phyloP scores from a whole-genome alignment of 805 yeast genomes.

The Diddensiella caesifluorescens region DNA sequence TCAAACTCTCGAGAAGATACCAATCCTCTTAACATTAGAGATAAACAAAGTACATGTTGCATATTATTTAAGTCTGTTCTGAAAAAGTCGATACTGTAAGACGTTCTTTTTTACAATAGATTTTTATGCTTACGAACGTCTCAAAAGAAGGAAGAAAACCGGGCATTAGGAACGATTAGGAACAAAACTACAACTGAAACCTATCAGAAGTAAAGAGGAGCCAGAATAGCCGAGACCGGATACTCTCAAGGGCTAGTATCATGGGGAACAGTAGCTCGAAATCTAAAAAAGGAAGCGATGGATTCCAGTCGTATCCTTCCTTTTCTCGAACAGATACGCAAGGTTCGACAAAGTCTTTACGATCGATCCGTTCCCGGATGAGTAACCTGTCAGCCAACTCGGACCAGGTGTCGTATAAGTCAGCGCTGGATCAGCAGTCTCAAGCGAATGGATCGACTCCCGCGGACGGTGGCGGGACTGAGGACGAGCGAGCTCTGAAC shows the following conservation, averaged over 20 bases:
- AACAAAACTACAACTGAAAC: no score
- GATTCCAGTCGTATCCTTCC: slow-evolving; percentile 33
- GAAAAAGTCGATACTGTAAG: no score
- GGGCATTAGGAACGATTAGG: no score
- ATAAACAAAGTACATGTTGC: no score
- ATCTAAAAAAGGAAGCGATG: slow-evolving; percentile 24
- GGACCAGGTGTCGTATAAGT: slow-evolving; percentile 23
- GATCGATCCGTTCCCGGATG: slow-evolving; percentile 31
- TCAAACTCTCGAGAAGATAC: no score
- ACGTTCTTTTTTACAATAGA: no score
- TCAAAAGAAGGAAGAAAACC: no score
- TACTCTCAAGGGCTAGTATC: slow-evolving; percentile 4
- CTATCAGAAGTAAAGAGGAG: no score
- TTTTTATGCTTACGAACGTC: no score
- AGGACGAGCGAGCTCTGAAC: slow-evolving; percentile 9
- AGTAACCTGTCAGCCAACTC: slow-evolving; percentile 20
- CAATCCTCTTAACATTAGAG: no score
- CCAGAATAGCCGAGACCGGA: no score
- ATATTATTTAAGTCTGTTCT: no score
- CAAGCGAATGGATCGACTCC: neutral
- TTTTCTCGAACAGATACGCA: slow-evolving; percentile 38
- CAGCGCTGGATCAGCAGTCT: slow-evolving; percentile 18
- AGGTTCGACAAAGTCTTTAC: slow-evolving; percentile 33
- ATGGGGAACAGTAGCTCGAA: slow-evolving; percentile 38
- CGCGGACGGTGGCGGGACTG: neutral